Percentiles rank a stretch among this genome's conserved stretches.
Evolutionary conservation across 202 grass and related monocot genomes (phyloP).

Genomic region (Panicum virgatum): DNA sequence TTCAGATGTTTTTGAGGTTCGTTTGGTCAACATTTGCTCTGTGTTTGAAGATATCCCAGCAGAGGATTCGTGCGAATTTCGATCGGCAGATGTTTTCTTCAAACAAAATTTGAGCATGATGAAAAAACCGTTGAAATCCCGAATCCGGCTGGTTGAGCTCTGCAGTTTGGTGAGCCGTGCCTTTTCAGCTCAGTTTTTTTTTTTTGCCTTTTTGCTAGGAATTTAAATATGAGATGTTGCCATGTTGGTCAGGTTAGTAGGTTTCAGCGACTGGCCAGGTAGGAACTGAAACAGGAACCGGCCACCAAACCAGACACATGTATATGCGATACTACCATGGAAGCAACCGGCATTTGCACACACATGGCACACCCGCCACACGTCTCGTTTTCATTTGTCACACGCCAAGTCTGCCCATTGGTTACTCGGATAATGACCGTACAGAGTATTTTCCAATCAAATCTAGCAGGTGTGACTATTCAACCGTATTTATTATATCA

Average conservation of each 20-base stretch:
- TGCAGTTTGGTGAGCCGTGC: too few relatives aligned
- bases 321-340: not conserved
- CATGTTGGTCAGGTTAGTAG: not conserved
- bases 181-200: too few relatives aligned
- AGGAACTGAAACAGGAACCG: not conserved
- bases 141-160: too few relatives aligned
- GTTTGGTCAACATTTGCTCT: too few relatives aligned
- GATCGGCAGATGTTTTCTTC: too few relatives aligned
- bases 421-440: not conserved
- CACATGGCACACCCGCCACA: too few relatives aligned
- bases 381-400: slow-evolving; percentile 1
- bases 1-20: too few relatives aligned
- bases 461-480: not conserved
- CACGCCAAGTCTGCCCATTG: slow-evolving; percentile 17
- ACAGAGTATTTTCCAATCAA: not conserved
- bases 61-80: too few relatives aligned
- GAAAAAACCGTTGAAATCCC: too few relatives aligned
- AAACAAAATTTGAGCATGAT: too few relatives aligned
- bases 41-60: too few relatives aligned
- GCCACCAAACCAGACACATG: slow-evolving; percentile 15
- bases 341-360: not conserved
- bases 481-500: not conserved
- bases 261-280: not conserved
- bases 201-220: too few relatives aligned
- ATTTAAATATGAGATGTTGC: not conserved